These are phyloP conservation scores for Aspergillus cejpii DNA, from an alignment of 2,329 filamentous ascomycete genomes.

Conservation along the genomic window DNA sequence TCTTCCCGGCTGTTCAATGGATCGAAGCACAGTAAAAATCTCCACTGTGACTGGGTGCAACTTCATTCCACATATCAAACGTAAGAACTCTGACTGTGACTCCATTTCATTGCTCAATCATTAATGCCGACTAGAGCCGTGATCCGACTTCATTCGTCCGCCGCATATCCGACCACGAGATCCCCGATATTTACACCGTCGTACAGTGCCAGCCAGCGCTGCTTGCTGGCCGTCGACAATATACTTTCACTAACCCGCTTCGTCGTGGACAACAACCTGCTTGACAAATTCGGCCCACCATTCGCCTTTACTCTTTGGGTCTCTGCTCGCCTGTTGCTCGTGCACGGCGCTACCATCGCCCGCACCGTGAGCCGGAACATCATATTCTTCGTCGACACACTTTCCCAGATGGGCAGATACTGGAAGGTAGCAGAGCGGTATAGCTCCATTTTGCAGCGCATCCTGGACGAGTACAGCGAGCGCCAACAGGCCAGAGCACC, in stretches of 20 bases:
- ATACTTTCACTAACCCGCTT: slow-evolving; percentile 73
- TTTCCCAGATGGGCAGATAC: slow-evolving; percentile 71
- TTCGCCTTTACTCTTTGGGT: slow-evolving; percentile 94
- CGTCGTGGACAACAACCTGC: slow-evolving; percentile 65
- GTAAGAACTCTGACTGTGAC: slow-evolving; percentile 36
- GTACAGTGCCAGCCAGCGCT: slow-evolving; percentile 76
- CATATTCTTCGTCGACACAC: slow-evolving; percentile 70
- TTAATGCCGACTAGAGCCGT: slow-evolving; percentile 53
- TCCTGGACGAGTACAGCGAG: slow-evolving; percentile 78
- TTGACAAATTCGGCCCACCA: slow-evolving; percentile 76
- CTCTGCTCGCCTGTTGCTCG: slow-evolving; percentile 74
- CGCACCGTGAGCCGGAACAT: slow-evolving; percentile 75
- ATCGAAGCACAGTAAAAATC: slow-evolving; percentile 57
- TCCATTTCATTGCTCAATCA: not conserved
- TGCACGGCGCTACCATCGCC: slow-evolving; percentile 85
- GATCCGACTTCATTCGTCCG: slow-evolving; percentile 84
- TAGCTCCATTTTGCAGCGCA: slow-evolving; percentile 68
- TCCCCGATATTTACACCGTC: slow-evolving; percentile 86
- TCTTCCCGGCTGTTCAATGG: slow-evolving; percentile 69
- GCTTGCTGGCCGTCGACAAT: slow-evolving; percentile 73
- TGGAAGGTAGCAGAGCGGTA: slow-evolving; percentile 85
- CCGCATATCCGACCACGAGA: slow-evolving; percentile 82
- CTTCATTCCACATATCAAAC: slow-evolving; percentile 86
- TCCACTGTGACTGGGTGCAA: slow-evolving; percentile 84
- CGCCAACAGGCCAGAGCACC: slow-evolving; percentile 56